Evolutionary conservation across 495 filamentous ascomycete genomes (phyloP).

Genomic region (Aeminium ludgeri): DNA sequence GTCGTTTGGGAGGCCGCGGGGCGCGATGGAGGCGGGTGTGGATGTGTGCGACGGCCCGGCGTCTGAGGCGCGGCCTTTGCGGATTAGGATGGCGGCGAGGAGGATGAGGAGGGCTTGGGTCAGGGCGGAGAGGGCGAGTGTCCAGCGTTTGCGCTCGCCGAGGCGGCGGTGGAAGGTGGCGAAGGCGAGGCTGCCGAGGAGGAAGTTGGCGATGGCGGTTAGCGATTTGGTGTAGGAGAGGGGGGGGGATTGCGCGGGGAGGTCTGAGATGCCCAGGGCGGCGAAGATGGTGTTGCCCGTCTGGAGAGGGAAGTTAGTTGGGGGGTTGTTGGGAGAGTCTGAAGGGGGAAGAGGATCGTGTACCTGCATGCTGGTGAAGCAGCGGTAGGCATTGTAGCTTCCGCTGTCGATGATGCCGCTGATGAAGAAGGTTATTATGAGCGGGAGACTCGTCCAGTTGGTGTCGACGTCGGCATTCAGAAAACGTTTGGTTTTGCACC

Average conservation of each 20-base stretch:
- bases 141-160: conserved; percentile 1
- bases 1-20: neutral
- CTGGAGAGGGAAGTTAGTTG: neutral
- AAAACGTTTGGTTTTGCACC: neutral
- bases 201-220: neutral
- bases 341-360: neutral
- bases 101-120: neutral
- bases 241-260: neutral
- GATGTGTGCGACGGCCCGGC: neutral
- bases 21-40: neutral
- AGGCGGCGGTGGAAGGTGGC: neutral
- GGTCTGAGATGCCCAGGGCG: conserved; percentile 1
- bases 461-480: neutral
- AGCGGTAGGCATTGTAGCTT: conserved; percentile 1
- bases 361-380: conserved; percentile 1
- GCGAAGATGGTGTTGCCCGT: conserved; percentile 5
- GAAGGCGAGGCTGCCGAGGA: neutral
- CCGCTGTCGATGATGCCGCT: neutral
- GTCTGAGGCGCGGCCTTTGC: neutral
- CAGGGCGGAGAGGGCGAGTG: neutral
- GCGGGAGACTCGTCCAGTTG: neutral
- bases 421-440: conserved; percentile 1
- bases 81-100: neutral
- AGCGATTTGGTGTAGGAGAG: neutral
- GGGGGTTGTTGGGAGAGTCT: neutral